Percentiles rank a stretch among this genome's conserved stretches.
These are phyloP conservation scores for Salix udensis DNA, from an alignment of 345 rosid species.

Conservation along the genomic window DNA sequence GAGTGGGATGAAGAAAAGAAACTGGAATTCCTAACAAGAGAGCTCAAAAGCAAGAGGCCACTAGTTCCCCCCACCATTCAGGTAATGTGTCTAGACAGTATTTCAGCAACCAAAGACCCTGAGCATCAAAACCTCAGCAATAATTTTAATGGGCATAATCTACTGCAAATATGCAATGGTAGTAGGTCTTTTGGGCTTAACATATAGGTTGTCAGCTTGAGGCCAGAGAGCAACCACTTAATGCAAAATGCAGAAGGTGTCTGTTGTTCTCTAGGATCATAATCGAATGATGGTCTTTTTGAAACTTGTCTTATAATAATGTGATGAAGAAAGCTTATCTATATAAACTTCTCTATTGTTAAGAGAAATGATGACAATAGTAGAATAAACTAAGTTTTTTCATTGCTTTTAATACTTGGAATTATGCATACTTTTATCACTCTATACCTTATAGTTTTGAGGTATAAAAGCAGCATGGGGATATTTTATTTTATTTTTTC, in stretches of 20 bases:
- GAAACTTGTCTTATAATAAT: neutral
- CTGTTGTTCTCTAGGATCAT: neutral
- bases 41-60: slow-evolving; percentile 91
- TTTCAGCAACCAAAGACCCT: neutral
- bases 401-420: neutral
- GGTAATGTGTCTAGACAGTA: slow-evolving; percentile 39
- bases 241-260: neutral
- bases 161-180: neutral
- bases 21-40: slow-evolving; percentile 72
- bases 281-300: neutral
- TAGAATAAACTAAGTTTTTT: neutral
- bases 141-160: neutral
- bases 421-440: neutral
- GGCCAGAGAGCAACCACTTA: neutral
- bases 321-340: neutral
- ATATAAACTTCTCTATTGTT: neutral
- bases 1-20: slow-evolving; percentile 97
- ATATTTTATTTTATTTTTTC: too few species aligned
- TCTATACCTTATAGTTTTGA: neutral
- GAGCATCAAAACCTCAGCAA: neutral
- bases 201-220: neutral
- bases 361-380: neutral
- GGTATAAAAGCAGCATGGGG: neutral
- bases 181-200: neutral
- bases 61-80: slow-evolving; percentile 75